phyloP scores from a whole-genome alignment of 139 green algal species.

The Pedinophyceae sp. region DNA sequence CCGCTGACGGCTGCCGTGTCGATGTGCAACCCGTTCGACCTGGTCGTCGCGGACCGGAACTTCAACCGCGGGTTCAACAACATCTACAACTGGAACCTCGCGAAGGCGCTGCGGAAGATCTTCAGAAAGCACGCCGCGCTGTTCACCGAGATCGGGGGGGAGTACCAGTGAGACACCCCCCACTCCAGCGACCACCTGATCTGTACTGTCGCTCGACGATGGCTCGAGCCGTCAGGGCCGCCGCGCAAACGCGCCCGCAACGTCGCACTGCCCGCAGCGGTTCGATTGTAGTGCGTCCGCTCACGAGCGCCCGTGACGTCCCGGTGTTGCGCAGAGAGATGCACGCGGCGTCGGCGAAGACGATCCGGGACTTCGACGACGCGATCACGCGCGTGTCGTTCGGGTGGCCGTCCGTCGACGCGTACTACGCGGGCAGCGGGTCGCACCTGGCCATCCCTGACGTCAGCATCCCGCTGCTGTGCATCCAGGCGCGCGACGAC shows the following conservation, averaged over 20 bases:
- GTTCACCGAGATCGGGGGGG: slow-evolving; percentile 25
- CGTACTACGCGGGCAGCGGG: slow-evolving; percentile 60
- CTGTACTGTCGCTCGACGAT: too few species aligned
- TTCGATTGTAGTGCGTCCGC: background rate
- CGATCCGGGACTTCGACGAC: slow-evolving; percentile 70
- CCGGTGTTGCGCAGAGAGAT: slow-evolving; percentile 1
- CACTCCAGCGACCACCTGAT: too few species aligned
- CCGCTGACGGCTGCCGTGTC: slow-evolving; percentile 62
- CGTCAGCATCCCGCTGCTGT: slow-evolving; percentile 45
- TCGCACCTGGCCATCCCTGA: slow-evolving; percentile 25
- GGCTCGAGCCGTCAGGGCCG: too few species aligned
- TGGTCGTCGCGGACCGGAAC: slow-evolving; percentile 34
- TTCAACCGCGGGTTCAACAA: slow-evolving; percentile 40
- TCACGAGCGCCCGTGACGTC: background rate
- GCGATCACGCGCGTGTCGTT: slow-evolving; percentile 53
- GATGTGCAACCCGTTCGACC: slow-evolving; percentile 35
- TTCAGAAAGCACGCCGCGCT: slow-evolving; percentile 40
- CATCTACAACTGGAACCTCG: slow-evolving; percentile 70
- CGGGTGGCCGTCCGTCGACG: slow-evolving; percentile 57
- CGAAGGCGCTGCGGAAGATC: slow-evolving; percentile 30
- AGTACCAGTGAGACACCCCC: too few species aligned
- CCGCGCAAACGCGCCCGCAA: background rate
- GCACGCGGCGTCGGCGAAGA: slow-evolving; percentile 25
- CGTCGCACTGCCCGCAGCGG: background rate
- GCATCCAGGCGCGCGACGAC: slow-evolving; percentile 66